phyloP scores from a whole-genome alignment of 441 rosid species.

The Erysimum pusillum region DNA sequence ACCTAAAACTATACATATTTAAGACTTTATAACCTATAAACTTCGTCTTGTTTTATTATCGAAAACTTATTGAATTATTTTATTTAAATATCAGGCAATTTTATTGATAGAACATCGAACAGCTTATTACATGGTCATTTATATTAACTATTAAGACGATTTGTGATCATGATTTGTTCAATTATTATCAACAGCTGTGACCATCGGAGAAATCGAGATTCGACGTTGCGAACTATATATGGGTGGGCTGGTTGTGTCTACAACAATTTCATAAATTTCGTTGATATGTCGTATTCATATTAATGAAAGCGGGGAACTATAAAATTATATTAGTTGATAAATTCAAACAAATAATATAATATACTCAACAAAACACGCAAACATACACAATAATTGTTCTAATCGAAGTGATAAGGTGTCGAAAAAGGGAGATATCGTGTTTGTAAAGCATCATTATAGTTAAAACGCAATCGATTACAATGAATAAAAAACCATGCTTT shows the following conservation, averaged over 20 bases:
- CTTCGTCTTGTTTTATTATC: neutral
- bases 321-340: neutral
- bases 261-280: too few relatives aligned
- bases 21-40: conserved; percentile 14
- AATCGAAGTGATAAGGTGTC: conserved; percentile 37
- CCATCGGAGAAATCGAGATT: conserved; percentile 27
- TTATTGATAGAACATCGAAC: conserved; percentile 2
- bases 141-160: too few relatives aligned
- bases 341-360: conserved; percentile 4
- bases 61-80: neutral
- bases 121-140: too few relatives aligned
- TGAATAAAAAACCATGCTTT: conserved; percentile 20
- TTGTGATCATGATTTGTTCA: neutral
- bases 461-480: conserved; percentile 39
- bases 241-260: conserved; percentile 20
- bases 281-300: conserved; percentile 38
- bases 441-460: conserved; percentile 44
- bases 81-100: neutral
- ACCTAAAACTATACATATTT: conserved; percentile 34
- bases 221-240: conserved; percentile 26
- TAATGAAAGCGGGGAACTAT: conserved; percentile 10
- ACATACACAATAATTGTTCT: conserved; percentile 42
- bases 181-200: conserved; percentile 4
- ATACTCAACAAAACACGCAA: conserved; percentile 35
- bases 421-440: conserved; percentile 40